A percentile compares a stretch with the other conserved stretches of the same genome.
Conservation (phyloP, 495 filamentous ascomycete genomes). For the Podospora australis region DNA sequence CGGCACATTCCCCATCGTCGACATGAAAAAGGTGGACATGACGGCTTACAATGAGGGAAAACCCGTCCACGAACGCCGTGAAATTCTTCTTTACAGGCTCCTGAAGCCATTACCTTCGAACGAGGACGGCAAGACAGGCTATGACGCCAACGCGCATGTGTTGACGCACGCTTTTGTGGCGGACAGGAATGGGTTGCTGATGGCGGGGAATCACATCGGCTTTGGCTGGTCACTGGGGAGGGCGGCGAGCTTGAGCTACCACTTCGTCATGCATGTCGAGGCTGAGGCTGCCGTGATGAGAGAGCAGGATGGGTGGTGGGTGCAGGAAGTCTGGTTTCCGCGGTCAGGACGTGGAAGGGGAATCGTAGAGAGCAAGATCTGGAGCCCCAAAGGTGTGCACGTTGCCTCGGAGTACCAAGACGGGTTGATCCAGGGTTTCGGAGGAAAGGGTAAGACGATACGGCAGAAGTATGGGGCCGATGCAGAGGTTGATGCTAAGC, state of each 20-base stretch:
- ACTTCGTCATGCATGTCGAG: conserved; percentile 55
- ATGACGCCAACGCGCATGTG: conserved; percentile 50
- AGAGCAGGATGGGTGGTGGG: conserved; percentile 53
- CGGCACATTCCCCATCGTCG: conserved; percentile 50
- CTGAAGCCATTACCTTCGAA: conserved; percentile 34
- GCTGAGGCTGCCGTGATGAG: conserved; percentile 35
- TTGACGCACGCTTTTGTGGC: conserved; percentile 60
- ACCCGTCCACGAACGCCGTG: conserved; percentile 50
- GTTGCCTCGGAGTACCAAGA: conserved; percentile 61
- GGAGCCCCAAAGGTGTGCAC: conserved; percentile 54
- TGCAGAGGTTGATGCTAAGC: conserved; percentile 18
- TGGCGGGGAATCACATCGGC: conserved; percentile 55
- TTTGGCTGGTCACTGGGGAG: conserved; percentile 43
- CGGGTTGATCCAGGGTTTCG: conserved; percentile 35
- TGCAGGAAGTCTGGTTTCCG: conserved; percentile 59
- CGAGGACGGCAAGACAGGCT: conserved; percentile 7
- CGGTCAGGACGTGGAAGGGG: conserved; percentile 50
- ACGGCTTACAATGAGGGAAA: conserved; percentile 42
- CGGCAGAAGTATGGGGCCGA: too few relatives aligned
- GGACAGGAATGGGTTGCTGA: conserved; percentile 62
- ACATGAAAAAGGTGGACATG: conserved; percentile 62
- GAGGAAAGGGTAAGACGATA: conserved; percentile 5
- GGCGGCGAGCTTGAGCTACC: conserved; percentile 57
- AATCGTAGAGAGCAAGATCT: conserved; percentile 57
- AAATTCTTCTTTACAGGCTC: conserved; percentile 53